Evolutionary conservation across 2,329 filamentous ascomycete species (phyloP), one percentile per base, ranked within the genome.

Genomic region (Stemphylium lycopersici): DNA sequence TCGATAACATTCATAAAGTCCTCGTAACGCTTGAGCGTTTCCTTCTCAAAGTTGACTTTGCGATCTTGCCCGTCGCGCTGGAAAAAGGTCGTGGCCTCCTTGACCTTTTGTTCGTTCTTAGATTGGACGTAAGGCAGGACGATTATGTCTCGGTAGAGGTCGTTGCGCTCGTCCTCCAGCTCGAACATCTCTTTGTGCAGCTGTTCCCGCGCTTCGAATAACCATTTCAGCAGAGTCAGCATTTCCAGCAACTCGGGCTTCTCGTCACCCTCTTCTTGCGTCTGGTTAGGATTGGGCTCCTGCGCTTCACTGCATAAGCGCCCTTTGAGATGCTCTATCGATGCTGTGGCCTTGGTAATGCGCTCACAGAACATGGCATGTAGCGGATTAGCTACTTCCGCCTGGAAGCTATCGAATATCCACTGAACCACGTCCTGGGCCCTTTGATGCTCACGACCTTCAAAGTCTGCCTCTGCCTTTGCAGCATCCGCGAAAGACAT

Each of bases 261-360:
- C 73, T 97, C 93, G 65, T 98, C 93, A 15, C 95, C 93, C 77
- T 97, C 93, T 74, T 96, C 92, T 73, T 97, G 93, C 0, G 92
- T 89, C 74, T 91, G 86, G 67, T 96, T 93, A 0, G 92, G 89
- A 59, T 87, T 85, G 3, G 83, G 80, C 39, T 83, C 80, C 70
- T 84, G 88, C 52, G 84, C 88, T 58, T 91, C 89, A 46, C 86
- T 87, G 56, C 89, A 90, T 0, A 97, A 81, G 38, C 88, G 87
- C 8, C 84, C 83, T 22, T 87, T 86, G 22, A 97, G 78, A 54
- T 90, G 85, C 52, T 90, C 84, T 62, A 97, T 93, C n/a, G 91
- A 86, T 10, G 85, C 81, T 0, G 89, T 90, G 0, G 91, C 89
- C 48, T 86, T 85, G 6, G 82, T 80, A 39, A 97, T 90, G 11